Conservation (phyloP, 2,329 filamentous ascomycete species). For the Didymosphaeria variabile region DNA sequence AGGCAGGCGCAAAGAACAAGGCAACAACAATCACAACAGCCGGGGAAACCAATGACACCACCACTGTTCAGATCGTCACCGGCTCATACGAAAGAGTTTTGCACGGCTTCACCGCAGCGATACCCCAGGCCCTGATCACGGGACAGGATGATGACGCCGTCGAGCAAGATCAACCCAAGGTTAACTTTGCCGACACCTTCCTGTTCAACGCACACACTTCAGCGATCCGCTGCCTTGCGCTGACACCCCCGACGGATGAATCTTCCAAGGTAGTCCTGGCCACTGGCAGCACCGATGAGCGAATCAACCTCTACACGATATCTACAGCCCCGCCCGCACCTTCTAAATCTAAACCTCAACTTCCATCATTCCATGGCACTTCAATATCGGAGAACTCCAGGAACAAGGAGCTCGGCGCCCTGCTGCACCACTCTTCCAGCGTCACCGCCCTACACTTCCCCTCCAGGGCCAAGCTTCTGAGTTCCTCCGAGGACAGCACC, state of each 20-base stretch:
- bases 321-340: conserved; percentile 66
- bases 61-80: conserved; percentile 83
- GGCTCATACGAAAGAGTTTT: conserved; percentile 94
- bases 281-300: conserved; percentile 90
- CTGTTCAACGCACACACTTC: conserved; percentile 94
- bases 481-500: conserved; percentile 88
- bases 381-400: conserved; percentile 83
- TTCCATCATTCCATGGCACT: conserved; percentile 74
- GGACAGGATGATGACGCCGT: conserved; percentile 31
- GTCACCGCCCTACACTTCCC: conserved; percentile 85
- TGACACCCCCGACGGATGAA: conserved; percentile 75
- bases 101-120: conserved; percentile 85
- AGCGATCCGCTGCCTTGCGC: conserved; percentile 85
- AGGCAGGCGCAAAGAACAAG: conserved; percentile 26
- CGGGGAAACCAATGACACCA: conserved; percentile 24
- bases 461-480: conserved; percentile 84
- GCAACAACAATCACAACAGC: conserved; percentile 18
- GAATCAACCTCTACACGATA: conserved; percentile 92
- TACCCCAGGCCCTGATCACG: conserved; percentile 56
- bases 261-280: conserved; percentile 87
- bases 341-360: conserved; percentile 64
- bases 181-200: conserved; percentile 88
- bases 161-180: conserved; percentile 41
- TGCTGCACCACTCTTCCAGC: conserved; percentile 85
- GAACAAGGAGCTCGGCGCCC: conserved; percentile 86